A percentile compares a stretch with the other conserved stretches of the same genome.
These are phyloP conservation scores for Backusella tarrabulga DNA, from an alignment of 192 early-diverging fungal species.

Conservation along the genomic window DNA sequence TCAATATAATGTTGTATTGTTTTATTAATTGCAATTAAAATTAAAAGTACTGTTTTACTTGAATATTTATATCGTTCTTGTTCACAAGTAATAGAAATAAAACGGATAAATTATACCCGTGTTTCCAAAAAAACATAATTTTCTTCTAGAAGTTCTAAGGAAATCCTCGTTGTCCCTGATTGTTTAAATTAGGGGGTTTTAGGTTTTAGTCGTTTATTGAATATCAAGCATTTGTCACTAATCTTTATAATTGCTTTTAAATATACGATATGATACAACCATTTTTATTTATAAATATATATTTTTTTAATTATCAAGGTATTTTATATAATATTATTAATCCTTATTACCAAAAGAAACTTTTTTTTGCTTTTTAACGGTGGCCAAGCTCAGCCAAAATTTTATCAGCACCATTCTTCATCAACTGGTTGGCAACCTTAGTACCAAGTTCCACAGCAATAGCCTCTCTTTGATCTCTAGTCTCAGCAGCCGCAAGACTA, in stretches of 20 bases:
- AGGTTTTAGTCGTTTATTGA: background rate
- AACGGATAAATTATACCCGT: background rate
- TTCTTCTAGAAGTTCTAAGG: too few species aligned
- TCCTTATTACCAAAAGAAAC: background rate
- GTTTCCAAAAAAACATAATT: too few species aligned
- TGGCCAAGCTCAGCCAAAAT: conserved; percentile 13
- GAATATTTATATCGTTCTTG: background rate
- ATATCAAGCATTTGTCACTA: too few species aligned
- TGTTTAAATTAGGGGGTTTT: too few species aligned
- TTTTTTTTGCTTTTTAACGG: background rate
- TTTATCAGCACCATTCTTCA: conserved; percentile 44
- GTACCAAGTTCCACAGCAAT: conserved; percentile 40
- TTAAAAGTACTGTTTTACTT: background rate
- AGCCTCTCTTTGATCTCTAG: conserved; percentile 29
- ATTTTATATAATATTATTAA: background rate
- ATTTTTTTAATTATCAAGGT: background rate
- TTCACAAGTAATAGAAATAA: background rate
- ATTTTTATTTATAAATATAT: background rate
- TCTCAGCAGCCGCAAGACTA: conserved; percentile 21
- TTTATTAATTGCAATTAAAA: background rate
- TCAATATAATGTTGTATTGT: background rate
- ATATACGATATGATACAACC: background rate
- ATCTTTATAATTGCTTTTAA: background rate
- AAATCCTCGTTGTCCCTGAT: too few species aligned
- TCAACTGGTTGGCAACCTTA: conserved; percentile 38